A percentile compares a stretch with the other conserved stretches of the same genome.
Conservation (phyloP, 176 grass and related monocot species). For the Zizania latifolia region DNA sequence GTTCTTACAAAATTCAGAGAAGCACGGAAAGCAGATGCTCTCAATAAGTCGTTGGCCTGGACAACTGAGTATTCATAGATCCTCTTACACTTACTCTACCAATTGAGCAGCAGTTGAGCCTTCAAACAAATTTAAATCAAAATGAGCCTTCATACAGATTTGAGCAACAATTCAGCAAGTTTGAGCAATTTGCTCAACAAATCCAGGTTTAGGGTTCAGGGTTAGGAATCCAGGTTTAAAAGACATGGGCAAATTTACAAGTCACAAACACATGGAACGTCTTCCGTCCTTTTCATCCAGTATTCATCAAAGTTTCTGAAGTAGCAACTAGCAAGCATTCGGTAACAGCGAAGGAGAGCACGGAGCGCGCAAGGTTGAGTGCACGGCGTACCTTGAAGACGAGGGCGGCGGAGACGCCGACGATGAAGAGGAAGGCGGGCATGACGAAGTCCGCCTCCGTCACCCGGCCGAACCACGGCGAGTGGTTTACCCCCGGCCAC, state of each 20-base stretch:
- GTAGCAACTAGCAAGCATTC: not conserved
- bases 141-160: too few species aligned
- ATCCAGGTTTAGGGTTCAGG: too few species aligned
- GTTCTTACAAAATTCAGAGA: not conserved
- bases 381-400: conserved; percentile 92
- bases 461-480: conserved; percentile 87
- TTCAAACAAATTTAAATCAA: not conserved
- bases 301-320: not conserved
- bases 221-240: not conserved
- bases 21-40: not conserved
- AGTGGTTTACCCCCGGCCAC: conserved; percentile 84
- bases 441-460: conserved; percentile 95
- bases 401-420: conserved; percentile 71
- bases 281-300: not conserved
- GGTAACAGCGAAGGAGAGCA: not conserved
- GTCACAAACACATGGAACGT: too few species aligned
- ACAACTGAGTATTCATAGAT: not conserved
- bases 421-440: conserved; percentile 92
- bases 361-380: not conserved
- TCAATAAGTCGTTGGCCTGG: not conserved
- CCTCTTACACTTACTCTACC: not conserved
- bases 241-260: not conserved
- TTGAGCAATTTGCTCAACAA: too few species aligned
- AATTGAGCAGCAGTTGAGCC: not conserved
- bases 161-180: too few species aligned